phyloP scores from a whole-genome alignment of 1,284 basidiomycete species.

The Naganishia sp. region DNA sequence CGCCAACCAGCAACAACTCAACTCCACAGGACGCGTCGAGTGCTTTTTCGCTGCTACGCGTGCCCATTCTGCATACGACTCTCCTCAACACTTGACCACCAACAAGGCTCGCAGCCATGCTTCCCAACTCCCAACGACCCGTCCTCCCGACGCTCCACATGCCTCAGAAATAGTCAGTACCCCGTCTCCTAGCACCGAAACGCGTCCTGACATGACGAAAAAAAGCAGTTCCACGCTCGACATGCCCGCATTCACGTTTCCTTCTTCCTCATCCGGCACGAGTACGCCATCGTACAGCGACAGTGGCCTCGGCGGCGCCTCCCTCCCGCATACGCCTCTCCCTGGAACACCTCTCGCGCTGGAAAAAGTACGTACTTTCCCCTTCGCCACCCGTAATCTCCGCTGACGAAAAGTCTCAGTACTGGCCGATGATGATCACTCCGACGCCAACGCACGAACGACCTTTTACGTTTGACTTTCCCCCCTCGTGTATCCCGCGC shows the following conservation, averaged over 20 bases:
- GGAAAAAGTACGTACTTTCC: conserved; percentile 35
- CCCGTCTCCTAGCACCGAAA: background rate
- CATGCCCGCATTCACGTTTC: conserved; percentile 23
- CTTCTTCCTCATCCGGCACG: conserved; percentile 8
- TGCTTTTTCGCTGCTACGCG: background rate
- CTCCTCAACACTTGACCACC: background rate
- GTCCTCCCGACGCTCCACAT: conserved; percentile 36
- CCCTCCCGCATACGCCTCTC: conserved; percentile 37
- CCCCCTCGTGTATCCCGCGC: conserved; percentile 2
- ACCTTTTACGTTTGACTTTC: conserved; percentile 36
- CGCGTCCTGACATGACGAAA: background rate
- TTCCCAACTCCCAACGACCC: conserved; percentile 38
- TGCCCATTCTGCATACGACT: background rate
- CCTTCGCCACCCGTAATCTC: background rate
- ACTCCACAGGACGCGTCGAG: background rate
- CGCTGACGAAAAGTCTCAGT: conserved; percentile 22
- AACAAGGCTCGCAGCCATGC: conserved; percentile 33
- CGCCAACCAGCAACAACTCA: too few species aligned
- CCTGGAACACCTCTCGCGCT: conserved; percentile 43
- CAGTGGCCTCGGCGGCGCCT: background rate
- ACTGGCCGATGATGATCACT: conserved; percentile 42
- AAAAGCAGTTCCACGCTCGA: conserved; percentile 6
- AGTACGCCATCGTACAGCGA: conserved; percentile 21
- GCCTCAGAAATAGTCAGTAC: conserved; percentile 35
- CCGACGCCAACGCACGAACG: conserved; percentile 40